A percentile compares a stretch with the other conserved stretches of the same genome.
Conservation (phyloP, 768 basidiomycete species). For the Pilatotrama ljubarskyi region DNA sequence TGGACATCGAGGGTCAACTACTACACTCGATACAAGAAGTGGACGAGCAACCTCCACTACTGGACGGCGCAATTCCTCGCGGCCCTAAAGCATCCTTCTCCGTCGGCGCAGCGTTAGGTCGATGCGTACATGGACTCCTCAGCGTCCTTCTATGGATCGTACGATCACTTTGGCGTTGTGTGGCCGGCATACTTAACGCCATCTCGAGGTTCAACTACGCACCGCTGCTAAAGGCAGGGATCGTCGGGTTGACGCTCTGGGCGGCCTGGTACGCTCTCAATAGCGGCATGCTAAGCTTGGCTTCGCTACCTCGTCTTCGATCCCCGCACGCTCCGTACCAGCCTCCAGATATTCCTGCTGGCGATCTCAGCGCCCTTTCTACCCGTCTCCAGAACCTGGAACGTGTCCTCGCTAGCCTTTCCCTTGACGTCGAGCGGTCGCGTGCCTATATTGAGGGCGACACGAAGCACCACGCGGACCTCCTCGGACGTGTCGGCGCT, state of each 20-base stretch:
- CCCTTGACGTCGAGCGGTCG: constrained; percentile 52
- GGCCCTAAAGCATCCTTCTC: constrained; percentile 36
- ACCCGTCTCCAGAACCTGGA: constrained; percentile 65
- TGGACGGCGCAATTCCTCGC: constrained; percentile 35
- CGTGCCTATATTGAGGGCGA: constrained; percentile 56
- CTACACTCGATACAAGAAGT: constrained; percentile 66
- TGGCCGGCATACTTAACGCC: constrained; percentile 32
- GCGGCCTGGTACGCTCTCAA: constrained; percentile 46
- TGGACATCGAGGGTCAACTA: constrained; percentile 52
- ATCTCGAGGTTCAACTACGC: constrained; percentile 35
- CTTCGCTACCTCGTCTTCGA: constrained; percentile 29
- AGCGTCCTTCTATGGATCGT: constrained; percentile 16
- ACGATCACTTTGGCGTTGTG: neutral
- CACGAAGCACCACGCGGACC: constrained; percentile 48
- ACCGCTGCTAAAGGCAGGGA: constrained; percentile 42
- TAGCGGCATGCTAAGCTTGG: constrained; percentile 21
- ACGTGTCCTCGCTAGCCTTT: constrained; percentile 58
- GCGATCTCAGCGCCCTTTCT: constrained; percentile 66
- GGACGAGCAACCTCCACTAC: constrained; percentile 45
- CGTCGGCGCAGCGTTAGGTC: constrained; percentile 47
- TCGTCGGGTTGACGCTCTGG: constrained; percentile 46
- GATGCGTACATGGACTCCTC: constrained; percentile 40
- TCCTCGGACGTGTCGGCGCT: constrained; percentile 52
- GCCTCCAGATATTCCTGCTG: constrained; percentile 58
- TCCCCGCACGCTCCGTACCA: constrained; percentile 41